Percentiles rank a stretch among this genome's conserved stretches.
Evolutionary conservation across 2,329 filamentous ascomycete genomes (phyloP).

Genomic region (Trichophaea hybrida): DNA sequence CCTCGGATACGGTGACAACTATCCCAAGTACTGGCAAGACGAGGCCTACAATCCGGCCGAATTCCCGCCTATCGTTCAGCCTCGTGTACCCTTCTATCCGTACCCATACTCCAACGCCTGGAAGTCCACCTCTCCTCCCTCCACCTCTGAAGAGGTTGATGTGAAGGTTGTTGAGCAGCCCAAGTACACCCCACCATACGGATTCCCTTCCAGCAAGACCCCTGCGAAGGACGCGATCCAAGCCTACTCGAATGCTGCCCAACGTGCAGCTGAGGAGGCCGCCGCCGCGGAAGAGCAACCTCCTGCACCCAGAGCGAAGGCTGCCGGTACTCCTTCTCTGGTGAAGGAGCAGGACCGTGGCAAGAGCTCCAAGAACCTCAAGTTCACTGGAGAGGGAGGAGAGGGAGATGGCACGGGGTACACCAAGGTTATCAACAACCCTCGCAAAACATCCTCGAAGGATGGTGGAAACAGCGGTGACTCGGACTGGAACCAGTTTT

Average conservation of each 20-base stretch:
- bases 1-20: slow-evolving; percentile 16
- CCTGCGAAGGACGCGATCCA: slow-evolving; percentile 2
- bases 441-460: neutral
- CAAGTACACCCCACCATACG: neutral
- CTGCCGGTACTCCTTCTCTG: neutral
- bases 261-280: neutral
- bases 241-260: neutral
- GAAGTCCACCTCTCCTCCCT: neutral
- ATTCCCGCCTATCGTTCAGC: neutral
- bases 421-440: neutral
- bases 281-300: neutral
- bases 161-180: neutral
- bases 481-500: slow-evolving; percentile 17
- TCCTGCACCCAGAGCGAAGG: neutral
- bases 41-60: slow-evolving; percentile 11
- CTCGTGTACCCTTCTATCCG: neutral
- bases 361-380: neutral
- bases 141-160: neutral
- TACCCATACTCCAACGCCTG: neutral
- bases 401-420: neutral
- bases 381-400: neutral
- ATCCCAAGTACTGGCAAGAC: slow-evolving; percentile 22
- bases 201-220: neutral
- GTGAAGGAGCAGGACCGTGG: neutral
- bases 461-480: neutral